Conservation (phyloP, 78 protist genomes). For the Protostelium mycophagum region DNA sequence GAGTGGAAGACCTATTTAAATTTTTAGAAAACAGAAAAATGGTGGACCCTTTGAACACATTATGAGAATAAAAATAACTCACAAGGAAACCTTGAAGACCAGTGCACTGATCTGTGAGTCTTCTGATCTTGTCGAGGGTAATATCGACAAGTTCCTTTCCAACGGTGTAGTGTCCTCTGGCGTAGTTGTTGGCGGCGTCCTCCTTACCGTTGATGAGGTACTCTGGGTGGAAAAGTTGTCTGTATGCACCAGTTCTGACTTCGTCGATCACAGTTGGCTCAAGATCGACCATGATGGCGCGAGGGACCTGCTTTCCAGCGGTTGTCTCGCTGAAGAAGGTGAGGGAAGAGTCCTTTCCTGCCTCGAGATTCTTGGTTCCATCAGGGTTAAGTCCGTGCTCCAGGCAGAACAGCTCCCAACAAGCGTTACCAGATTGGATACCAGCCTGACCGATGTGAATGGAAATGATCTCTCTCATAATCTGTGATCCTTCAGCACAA, state of each 20-base stretch:
- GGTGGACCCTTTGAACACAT: no score
- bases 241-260: conserved; percentile 84
- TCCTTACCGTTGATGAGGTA: conserved; percentile 87
- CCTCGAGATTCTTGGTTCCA: conserved; percentile 61
- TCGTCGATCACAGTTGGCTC: conserved; percentile 93
- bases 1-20: conserved; percentile 52
- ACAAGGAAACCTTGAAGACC: conserved; percentile 97
- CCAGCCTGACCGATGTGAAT: conserved; percentile 87
- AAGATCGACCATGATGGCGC: conserved; percentile 91
- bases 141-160: conserved; percentile 92
- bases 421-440: conserved; percentile 93
- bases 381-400: conserved; percentile 94
- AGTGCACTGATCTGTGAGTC: conserved; percentile 97
- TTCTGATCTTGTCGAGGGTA: conserved; percentile 94
- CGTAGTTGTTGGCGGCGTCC: conserved; percentile 90
- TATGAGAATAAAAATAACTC: not conserved
- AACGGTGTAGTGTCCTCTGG: conserved; percentile 93
- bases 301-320: conserved; percentile 90
- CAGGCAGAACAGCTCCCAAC: conserved; percentile 95
- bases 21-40: not conserved
- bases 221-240: conserved; percentile 90
- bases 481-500: no score
- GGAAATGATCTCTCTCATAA: conserved; percentile 29
- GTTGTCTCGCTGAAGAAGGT: conserved; percentile 82
- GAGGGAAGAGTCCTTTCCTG: conserved; percentile 48